Evolutionary conservation across 441 rosid species (phyloP).

Genomic region (Populus trichocarpa): DNA sequence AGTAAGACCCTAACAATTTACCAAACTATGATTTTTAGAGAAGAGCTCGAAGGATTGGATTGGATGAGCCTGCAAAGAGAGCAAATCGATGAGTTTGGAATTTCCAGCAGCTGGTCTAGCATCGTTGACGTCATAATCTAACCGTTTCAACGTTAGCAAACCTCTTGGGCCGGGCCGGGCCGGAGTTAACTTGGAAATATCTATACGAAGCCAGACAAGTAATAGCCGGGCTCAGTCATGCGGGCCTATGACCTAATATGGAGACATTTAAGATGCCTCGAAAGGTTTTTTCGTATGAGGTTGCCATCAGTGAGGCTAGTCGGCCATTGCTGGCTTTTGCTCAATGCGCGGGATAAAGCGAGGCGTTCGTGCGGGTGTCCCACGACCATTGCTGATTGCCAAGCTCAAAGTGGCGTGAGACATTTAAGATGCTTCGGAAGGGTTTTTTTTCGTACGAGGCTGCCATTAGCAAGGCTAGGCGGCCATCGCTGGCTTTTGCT

Average conservation of each 20-base stretch:
- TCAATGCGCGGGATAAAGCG: not conserved
- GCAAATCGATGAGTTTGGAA: constrained; percentile 11
- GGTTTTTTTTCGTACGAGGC: too few relatives aligned
- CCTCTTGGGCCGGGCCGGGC: not conserved
- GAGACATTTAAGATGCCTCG: constrained; percentile 4
- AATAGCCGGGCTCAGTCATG: constrained; percentile 6
- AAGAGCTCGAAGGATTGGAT: not conserved
- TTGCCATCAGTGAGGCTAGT: not conserved
- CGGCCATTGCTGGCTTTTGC: constrained; percentile 8
- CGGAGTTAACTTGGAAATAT: too few relatives aligned
- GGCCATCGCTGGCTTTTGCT: too few relatives aligned
- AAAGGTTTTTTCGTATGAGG: not conserved
- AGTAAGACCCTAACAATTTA: constrained; percentile 13
- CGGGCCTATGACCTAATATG: constrained; percentile 10
- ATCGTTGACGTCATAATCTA: not conserved
- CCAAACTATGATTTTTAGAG: not conserved
- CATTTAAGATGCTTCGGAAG: too few relatives aligned
- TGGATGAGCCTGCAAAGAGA: not conserved
- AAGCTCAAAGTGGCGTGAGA: too few relatives aligned
- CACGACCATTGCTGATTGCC: too few relatives aligned
- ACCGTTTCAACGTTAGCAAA: constrained; percentile 5
- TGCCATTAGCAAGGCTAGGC: too few relatives aligned
- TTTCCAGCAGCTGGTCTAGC: not conserved
- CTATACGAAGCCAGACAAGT: not conserved
- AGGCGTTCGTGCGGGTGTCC: too few relatives aligned